phyloP scores from a whole-genome alignment of 139 green algal species.

The Chlamydomonas incerta region DNA sequence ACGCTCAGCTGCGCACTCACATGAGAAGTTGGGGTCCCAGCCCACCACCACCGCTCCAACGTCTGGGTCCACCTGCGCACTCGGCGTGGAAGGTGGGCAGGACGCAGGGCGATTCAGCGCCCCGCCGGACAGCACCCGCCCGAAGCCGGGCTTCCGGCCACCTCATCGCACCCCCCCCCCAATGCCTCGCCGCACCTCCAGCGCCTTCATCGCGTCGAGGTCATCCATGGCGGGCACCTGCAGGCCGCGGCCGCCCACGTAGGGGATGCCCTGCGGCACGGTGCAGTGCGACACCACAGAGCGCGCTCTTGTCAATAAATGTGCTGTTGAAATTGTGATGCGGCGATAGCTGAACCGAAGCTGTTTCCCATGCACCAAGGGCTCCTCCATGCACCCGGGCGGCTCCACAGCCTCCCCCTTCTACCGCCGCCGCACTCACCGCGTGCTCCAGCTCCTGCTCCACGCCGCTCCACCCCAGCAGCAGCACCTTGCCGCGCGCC shows the following conservation, averaged over 20 bases:
- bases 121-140: no score
- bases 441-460: conserved; percentile 40
- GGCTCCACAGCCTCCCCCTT: background rate
- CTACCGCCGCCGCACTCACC: conserved; percentile 26
- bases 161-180: no score
- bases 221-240: conserved; percentile 30
- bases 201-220: conserved; percentile 46
- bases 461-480: conserved; percentile 63
- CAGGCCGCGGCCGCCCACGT: conserved; percentile 37
- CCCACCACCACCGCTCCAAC: conserved; percentile 76
- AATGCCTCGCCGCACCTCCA: no score
- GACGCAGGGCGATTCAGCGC: no score
- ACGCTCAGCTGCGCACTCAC: no score
- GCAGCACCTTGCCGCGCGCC: conserved; percentile 44
- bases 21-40: conserved; percentile 67
- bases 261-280: conserved; percentile 19
- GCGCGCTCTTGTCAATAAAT: no score
- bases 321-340: no score
- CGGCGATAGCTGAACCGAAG: no score
- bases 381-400: no score
- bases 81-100: background rate
- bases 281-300: background rate
- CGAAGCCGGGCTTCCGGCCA: no score
- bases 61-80: conserved; percentile 61
- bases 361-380: no score